Base-by-base conservation (phyloP, 768 basidiomycete genomes). In the Strobilomyces confusus region DNA sequence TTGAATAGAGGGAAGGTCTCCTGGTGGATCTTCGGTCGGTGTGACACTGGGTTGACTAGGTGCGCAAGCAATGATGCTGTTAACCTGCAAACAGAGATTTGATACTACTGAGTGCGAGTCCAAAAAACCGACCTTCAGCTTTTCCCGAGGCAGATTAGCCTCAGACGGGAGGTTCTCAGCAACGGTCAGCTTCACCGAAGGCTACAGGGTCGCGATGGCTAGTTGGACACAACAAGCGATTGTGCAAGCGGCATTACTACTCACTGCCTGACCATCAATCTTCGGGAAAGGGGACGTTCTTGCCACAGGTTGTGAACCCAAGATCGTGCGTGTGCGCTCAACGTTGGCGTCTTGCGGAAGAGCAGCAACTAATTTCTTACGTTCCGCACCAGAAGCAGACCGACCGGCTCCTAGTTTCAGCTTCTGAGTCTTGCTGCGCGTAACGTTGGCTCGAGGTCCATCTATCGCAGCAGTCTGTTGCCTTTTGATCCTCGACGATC, bases 11-110 rank as follows among this genome's bases (percentile, higher is more conserved):
- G 58, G 58, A 30, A 58, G 48, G 30, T 60, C 57, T 44, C 66
- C 68, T 69, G 68, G 70, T 12, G 71, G 67, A 8, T 71, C 72
- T 58, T 69, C 67, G 41, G 50, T 58, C 11, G 61, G 46, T 44
- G 68, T 71, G n/a, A 34, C 15, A 30, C 36, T 40, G 15, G 19
- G 41, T 38, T 45, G 33, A 45, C 19, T 50, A 15, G 40, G 33
- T 45, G 48, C 33, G 40, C 37, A 32, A 20, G 26, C 23, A 23
- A 40, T 34, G 25, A 36, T 44, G 48, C 26, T 29, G 17, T 22
- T 22, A 38, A 14, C 22, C 63, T 66, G 19, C 23, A 25, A 54
- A 49, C n/a, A 34, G 43, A 30, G 17, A 23, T 22, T 51, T 50
- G 23, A 23, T 17, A 36, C 38, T 17, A 26, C 49, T 41, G 40